A percentile compares a stretch with the other conserved stretches of the same genome.
phyloP scores from a whole-genome alignment of 2,329 filamentous ascomycete genomes.

The Scedosporium minutisporum region DNA sequence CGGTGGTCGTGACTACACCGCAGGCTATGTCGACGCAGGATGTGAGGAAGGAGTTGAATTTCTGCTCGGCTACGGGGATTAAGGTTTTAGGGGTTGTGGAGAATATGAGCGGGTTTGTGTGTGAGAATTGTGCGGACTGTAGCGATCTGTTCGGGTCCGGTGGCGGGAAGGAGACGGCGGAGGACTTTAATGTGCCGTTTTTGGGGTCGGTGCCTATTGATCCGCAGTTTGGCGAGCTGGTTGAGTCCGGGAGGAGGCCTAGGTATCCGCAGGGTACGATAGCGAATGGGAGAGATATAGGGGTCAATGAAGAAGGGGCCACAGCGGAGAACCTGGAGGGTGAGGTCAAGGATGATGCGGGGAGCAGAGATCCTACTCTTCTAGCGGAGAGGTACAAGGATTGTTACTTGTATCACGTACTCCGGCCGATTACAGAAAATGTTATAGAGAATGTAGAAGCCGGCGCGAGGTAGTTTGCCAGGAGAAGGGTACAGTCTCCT shows the following conservation, averaged over 20 bases:
- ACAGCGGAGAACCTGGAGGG: slow-evolving; percentile 10
- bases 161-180: slow-evolving; percentile 80
- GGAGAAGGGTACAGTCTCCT: neutral
- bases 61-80: slow-evolving; percentile 76
- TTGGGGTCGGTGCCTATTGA: slow-evolving; percentile 85
- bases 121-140: slow-evolving; percentile 70
- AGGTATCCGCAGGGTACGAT: slow-evolving; percentile 60
- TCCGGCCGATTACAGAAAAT: slow-evolving; percentile 50
- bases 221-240: slow-evolving; percentile 76
- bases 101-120: slow-evolving; percentile 94
- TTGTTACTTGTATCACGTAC: slow-evolving; percentile 62
- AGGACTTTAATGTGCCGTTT: slow-evolving; percentile 75
- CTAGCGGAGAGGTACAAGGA: slow-evolving; percentile 63
- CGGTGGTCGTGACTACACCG: slow-evolving; percentile 91
- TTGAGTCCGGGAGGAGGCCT: slow-evolving; percentile 63
- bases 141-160: slow-evolving; percentile 90
- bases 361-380: slow-evolving; percentile 13
- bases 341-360: slow-evolving; percentile 1
- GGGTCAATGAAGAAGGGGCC: slow-evolving; percentile 19
- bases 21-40: slow-evolving; percentile 91
- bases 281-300: slow-evolving; percentile 47
- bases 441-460: slow-evolving; percentile 17
- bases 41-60: slow-evolving; percentile 90
- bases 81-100: slow-evolving; percentile 81
- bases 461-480: neutral